Evolutionary conservation across 1,139 yeast genomes (phyloP), one percentile per base, ranked within the genome.

Genomic region (Yarrowia galli): DNA sequence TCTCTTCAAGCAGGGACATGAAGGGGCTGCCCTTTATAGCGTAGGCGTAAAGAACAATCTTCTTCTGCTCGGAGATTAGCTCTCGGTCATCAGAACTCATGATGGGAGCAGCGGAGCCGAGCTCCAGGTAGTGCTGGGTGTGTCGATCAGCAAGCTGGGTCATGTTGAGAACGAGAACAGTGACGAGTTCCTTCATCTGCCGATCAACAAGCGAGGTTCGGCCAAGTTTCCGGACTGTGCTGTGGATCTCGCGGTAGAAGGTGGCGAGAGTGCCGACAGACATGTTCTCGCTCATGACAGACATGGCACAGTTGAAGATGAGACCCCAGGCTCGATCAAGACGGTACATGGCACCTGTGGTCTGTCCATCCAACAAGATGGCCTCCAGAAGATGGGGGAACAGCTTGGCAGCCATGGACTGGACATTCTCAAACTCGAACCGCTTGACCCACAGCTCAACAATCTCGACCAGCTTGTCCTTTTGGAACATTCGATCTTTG

Each of bases 371-470:
- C 6, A 54, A 35, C 48, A 54, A 18, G 25, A 54, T 54, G 8
- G 61, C 61, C 18, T 54, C 61, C 36, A 54, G 36, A n/a, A 54
- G 61, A 18, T 54, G 61, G 18, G 61, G 61, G 61, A 40, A 54
- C 13, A 54, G 36, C 46, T 54, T 54, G 61, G 61, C 61, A 3
- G 61, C 61, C 61, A 54, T 54, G 36, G 61, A 54, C 48, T 54
- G 61, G 13, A 54, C 61, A 25, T 54, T 54, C 40, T 54, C 61
- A 40, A 54, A 54, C 48, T 54, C 61, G 35, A 54, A 54, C 5
- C 61, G 61, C 46, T 54, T 54, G 61, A 54, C 18, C 61, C 61
- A 54, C 46, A 54, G 61, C 61, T 54, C 61, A 23, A 48, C 40
- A 25, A 54, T 54, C 48, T 54, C 61, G 9, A 54, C 61, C 13